These are phyloP conservation scores for Pelargonium cotyledonis DNA, from an alignment of 441 rosid species.

Conservation along the genomic window DNA sequence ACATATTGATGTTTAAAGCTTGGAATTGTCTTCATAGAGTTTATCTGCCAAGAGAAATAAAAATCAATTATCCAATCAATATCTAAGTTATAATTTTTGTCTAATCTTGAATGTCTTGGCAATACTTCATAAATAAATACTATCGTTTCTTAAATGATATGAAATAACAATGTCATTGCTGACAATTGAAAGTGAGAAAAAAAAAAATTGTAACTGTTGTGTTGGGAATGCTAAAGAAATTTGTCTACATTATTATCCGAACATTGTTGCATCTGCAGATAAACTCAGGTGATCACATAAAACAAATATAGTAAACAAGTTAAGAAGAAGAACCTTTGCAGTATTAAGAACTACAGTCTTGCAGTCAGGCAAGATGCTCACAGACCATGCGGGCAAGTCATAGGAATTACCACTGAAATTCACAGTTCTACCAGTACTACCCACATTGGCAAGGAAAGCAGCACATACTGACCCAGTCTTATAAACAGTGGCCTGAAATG, in stretches of 20 bases:
- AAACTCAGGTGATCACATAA: not conserved
- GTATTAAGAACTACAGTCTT: slow-evolving; percentile 57
- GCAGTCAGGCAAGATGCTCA: slow-evolving; percentile 82
- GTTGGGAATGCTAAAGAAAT: not conserved
- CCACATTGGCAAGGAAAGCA: slow-evolving; percentile 64
- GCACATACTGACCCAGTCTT: slow-evolving; percentile 52
- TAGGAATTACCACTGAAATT: slow-evolving; percentile 54
- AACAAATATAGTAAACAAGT: not conserved
- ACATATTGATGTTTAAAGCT: slow-evolving; percentile 44
- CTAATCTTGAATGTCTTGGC: too few species aligned
- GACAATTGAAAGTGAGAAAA: not conserved
- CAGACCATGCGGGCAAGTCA: slow-evolving; percentile 67
- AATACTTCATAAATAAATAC: too few species aligned
- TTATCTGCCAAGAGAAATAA: slow-evolving; percentile 41
- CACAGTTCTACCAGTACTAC: slow-evolving; percentile 43
- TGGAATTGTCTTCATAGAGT: slow-evolving; percentile 54
- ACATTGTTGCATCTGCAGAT: not conserved
- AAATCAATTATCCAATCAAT: slow-evolving; percentile 8
- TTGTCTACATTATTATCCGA: not conserved
- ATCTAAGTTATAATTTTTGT: not conserved
- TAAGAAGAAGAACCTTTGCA: slow-evolving; percentile 48
- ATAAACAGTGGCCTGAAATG: slow-evolving; percentile 54
- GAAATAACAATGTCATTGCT: not conserved
- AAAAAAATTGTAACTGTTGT: not conserved
- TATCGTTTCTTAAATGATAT: not conserved